Evolutionary conservation across 73 alveolate species (phyloP).

Genomic region (Paramecium pentaurelia): DNA sequence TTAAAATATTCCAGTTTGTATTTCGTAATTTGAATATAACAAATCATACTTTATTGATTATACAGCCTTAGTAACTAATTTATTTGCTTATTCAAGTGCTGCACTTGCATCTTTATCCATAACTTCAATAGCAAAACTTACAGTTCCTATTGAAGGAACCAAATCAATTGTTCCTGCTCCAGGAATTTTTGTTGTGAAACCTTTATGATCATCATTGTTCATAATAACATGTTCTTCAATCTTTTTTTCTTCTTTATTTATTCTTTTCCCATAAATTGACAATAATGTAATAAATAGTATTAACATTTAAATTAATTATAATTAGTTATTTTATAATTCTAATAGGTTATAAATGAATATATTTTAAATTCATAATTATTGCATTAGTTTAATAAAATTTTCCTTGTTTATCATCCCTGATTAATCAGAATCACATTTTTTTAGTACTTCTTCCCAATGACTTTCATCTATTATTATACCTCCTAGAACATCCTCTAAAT

Average conservation of each 20-base stretch:
- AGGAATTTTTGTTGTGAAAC: background rate
- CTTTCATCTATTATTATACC: conserved; percentile 43
- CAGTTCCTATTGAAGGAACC: background rate
- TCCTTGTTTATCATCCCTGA: conserved; percentile 49
- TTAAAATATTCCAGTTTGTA: background rate
- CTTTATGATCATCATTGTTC: background rate
- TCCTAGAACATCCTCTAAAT: conserved; percentile 18
- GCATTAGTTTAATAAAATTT: conserved; percentile 5
- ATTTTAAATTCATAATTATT: background rate
- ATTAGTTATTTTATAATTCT: background rate
- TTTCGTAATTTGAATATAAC: background rate
- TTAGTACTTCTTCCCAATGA: conserved; percentile 52
- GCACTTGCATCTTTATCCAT: background rate
- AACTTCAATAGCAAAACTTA: background rate
- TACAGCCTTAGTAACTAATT: background rate
- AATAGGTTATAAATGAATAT: background rate
- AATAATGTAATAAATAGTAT: background rate
- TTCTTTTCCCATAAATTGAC: background rate
- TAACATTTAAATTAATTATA: background rate
- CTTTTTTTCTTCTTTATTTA: background rate
- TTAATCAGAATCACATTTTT: conserved; percentile 42
- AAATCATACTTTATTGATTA: background rate
- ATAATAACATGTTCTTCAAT: background rate
- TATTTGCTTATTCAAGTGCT: background rate
- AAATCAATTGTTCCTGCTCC: background rate